Conservation (phyloP, 2,329 filamentous ascomycete species). For the Nothopassalora personata region DNA sequence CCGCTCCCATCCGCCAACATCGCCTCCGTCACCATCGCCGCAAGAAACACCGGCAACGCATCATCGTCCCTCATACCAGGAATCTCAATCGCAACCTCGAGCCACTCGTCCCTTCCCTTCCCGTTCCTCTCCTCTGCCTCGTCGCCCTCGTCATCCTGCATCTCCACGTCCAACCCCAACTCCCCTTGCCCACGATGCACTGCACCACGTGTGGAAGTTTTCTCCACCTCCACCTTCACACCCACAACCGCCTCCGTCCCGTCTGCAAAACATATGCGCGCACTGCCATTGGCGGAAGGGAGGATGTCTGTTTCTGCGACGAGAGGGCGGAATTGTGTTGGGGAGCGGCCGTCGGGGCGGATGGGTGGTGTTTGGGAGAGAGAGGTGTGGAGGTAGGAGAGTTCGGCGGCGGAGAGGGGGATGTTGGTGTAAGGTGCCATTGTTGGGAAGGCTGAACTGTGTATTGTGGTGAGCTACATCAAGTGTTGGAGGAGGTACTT, state of each 20-base stretch:
- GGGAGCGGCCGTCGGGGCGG: slow-evolving; percentile 76
- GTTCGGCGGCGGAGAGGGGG: slow-evolving; percentile 87
- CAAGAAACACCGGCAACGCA: slow-evolving; percentile 76
- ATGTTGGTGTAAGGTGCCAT: slow-evolving; percentile 59
- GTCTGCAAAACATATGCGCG: slow-evolving; percentile 88
- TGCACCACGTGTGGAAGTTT: slow-evolving; percentile 45
- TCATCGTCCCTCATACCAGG: slow-evolving; percentile 89
- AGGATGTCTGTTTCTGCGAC: slow-evolving; percentile 86
- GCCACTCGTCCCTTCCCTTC: slow-evolving; percentile 62
- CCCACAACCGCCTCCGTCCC: slow-evolving; percentile 95
- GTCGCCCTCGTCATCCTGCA: slow-evolving; percentile 37
- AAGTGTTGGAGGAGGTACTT: not conserved
- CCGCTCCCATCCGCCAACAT: slow-evolving; percentile 65
- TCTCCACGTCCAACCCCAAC: slow-evolving; percentile 39
- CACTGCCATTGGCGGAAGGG: slow-evolving; percentile 84
- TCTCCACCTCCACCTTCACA: slow-evolving; percentile 90
- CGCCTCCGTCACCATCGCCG: slow-evolving; percentile 83
- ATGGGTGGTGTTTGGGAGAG: slow-evolving; percentile 77
- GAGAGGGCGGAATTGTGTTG: slow-evolving; percentile 84
- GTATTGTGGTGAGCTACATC: not conserved
- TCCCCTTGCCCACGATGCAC: slow-evolving; percentile 7
- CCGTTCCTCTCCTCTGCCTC: slow-evolving; percentile 24
- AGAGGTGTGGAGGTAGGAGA: slow-evolving; percentile 88
- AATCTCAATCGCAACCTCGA: slow-evolving; percentile 88
- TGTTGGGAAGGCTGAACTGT: not conserved